Evolutionary conservation across 306 rosid genomes (phyloP).

Genomic region (Leucaena leucocephala): DNA sequence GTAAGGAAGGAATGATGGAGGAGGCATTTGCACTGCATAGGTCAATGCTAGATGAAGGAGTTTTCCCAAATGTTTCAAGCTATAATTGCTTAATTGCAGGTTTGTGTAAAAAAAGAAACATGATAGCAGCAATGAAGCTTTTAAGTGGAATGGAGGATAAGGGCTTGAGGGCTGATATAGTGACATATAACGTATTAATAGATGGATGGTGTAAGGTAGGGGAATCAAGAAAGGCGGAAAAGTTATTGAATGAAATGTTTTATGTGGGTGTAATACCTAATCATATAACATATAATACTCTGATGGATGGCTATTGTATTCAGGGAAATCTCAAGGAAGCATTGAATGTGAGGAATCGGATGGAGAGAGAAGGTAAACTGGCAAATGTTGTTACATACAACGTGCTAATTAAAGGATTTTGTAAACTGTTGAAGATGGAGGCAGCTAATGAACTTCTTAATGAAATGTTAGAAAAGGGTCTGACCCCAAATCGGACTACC

Average conservation of each 20-base stretch:
- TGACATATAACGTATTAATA: conserved; percentile 62
- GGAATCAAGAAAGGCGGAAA: conserved; percentile 57
- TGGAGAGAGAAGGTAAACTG: conserved; percentile 72
- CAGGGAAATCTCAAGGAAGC: conserved; percentile 71
- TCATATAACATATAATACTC: conserved; percentile 69
- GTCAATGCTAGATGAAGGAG: conserved; percentile 59
- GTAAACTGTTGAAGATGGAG: conserved; percentile 61
- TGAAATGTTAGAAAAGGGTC: conserved; percentile 86
- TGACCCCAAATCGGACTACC: conserved; percentile 71
- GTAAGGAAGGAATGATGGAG: conserved; percentile 66
- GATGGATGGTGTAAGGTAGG: conserved; percentile 52
- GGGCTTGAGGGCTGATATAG: conserved; percentile 52
- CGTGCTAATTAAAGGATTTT: conserved; percentile 66
- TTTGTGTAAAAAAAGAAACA: conserved; percentile 53
- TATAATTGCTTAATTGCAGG: conserved; percentile 71
- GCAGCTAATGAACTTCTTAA: conserved; percentile 80
- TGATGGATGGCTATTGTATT: conserved; percentile 73
- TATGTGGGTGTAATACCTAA: conserved; percentile 54
- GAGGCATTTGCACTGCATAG: conserved; percentile 50
- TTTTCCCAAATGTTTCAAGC: conserved; percentile 55
- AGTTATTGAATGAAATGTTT: conserved; percentile 56
- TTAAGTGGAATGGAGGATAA: conserved; percentile 54
- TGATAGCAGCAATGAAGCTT: conserved; percentile 55
- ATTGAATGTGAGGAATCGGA: conserved; percentile 53
- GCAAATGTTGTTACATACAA: conserved; percentile 65